Evolutionary conservation across 805 yeast species (phyloP).

Genomic region (Wickerhamomyces rabaulensis): DNA sequence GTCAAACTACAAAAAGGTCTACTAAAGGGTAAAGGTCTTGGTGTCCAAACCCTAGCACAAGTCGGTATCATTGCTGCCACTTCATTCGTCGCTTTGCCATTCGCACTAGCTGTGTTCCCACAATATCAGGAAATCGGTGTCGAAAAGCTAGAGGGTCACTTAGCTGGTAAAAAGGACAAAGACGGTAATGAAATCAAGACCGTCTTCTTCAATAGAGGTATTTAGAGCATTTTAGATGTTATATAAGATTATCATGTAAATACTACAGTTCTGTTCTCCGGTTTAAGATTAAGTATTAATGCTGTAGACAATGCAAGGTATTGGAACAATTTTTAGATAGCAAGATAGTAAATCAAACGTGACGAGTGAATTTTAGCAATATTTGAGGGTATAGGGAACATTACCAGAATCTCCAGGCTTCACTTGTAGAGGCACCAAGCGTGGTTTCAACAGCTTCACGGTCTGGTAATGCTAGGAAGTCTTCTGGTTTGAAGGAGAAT

Average conservation of each 20-base stretch:
- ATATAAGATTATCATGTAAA: not conserved
- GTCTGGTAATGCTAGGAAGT: conserved; percentile 32
- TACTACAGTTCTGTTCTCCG: not conserved
- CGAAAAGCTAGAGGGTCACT: conserved; percentile 54
- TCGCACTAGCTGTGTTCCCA: conserved; percentile 94
- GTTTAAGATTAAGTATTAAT: not conserved
- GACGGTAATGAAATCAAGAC: conserved; percentile 51
- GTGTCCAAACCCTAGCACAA: conserved; percentile 66
- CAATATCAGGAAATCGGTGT: conserved; percentile 68
- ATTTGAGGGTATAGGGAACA: not conserved
- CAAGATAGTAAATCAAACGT: not conserved
- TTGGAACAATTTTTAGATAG: not conserved
- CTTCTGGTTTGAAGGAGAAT: conserved; percentile 23
- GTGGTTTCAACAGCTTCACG: conserved; percentile 44
- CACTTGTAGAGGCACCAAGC: conserved; percentile 37
- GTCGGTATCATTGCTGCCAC: conserved; percentile 83
- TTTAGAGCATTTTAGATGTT: conserved; percentile 34
- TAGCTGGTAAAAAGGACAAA: conserved; percentile 55
- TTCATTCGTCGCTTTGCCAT: conserved; percentile 83
- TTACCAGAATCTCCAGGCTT: conserved; percentile 62
- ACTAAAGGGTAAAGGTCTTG: conserved; percentile 61
- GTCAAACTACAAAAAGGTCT: conserved; percentile 70
- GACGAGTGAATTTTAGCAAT: not conserved
- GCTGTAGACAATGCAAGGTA: not conserved
- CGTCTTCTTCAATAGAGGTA: conserved; percentile 92